Evolutionary conservation across 2,329 filamentous ascomycete genomes (phyloP), one percentile per base, ranked within the genome.

Genomic region (Bipolaris zeicola): DNA sequence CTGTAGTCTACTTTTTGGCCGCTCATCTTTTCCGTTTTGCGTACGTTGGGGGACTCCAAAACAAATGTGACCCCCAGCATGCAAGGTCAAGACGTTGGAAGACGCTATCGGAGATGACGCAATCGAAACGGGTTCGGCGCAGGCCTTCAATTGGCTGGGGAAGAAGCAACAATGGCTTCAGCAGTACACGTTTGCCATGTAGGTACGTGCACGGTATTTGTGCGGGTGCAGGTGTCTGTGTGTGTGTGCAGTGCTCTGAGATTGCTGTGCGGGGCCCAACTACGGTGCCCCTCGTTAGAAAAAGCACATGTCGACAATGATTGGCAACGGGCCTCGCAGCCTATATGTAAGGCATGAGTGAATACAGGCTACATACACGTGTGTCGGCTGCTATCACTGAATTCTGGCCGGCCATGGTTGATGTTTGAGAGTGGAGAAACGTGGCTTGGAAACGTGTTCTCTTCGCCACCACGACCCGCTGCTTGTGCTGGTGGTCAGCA

Each of bases 1-100:
- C 89, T 88, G 75, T 96, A 93, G 77, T 96, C 87, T 44, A 89
- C 81, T 18, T 68, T 61, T n/a, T 67, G 57, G 14, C 28, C 33
- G 14, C 24, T 39, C 50, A 54, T 57, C 57, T 63, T 65, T 28
- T 78, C 70, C 31, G 20, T 13, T 7, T 10, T 44, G n/a, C 31
- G 72, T 44, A 22, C 31, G 72, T 76, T 78, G 61, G 57, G 80
- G 52, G 68, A 24, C 22, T 38, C n/a, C 16, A 24, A 50, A 50
- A 42, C n/a, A 16, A 22, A 50, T 39, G 5, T 41, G 47, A 42
- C 8, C 18, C 18, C 18, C 20, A 36, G 14, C 16, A 47, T 11
- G 44, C 13, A 24, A 20, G 16, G 16, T 22, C 13, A 14, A 42
- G 47, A 7, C 47, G 24, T 41, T 20, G 24, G 14, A 55, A 46